phyloP scores from a whole-genome alignment of 2,329 filamentous ascomycete species.

The Aspergillus ochraceoroseus region DNA sequence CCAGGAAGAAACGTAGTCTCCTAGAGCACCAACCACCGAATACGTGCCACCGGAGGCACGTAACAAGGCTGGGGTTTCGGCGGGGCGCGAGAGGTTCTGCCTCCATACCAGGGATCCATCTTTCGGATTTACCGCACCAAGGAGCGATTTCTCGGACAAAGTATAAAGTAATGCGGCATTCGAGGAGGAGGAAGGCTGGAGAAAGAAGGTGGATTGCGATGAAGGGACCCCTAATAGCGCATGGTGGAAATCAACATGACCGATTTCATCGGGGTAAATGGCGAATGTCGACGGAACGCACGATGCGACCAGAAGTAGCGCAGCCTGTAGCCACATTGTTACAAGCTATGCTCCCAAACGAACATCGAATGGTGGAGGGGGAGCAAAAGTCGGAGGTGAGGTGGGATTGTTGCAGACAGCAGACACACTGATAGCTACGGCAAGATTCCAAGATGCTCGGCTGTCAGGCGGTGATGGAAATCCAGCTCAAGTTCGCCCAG shows the following conservation, averaged over 20 bases:
- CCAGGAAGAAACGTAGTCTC: slow-evolving; percentile 70
- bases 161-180: slow-evolving; percentile 90
- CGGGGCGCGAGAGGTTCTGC: slow-evolving; percentile 60
- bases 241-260: slow-evolving; percentile 87
- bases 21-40: slow-evolving; percentile 69
- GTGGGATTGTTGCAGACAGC: slow-evolving; percentile 3
- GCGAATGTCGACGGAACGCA: slow-evolving; percentile 55
- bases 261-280: slow-evolving; percentile 86
- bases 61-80: slow-evolving; percentile 44
- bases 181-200: slow-evolving; percentile 73
- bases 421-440: too few relatives aligned
- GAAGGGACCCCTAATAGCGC: slow-evolving; percentile 79
- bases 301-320: slow-evolving; percentile 37
- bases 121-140: slow-evolving; percentile 85
- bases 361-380: slow-evolving; percentile 31
- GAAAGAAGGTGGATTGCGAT: slow-evolving; percentile 86
- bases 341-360: slow-evolving; percentile 24
- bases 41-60: slow-evolving; percentile 74
- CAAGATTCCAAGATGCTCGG: background rate
- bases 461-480: slow-evolving; percentile 22
- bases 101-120: slow-evolving; percentile 83
- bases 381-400: background rate
- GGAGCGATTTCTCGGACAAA: slow-evolving; percentile 72
- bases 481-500: background rate
- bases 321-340: slow-evolving; percentile 42